Base-by-base conservation (phyloP, 495 filamentous ascomycete species). In the Aspergillus carlsbadensis region DNA sequence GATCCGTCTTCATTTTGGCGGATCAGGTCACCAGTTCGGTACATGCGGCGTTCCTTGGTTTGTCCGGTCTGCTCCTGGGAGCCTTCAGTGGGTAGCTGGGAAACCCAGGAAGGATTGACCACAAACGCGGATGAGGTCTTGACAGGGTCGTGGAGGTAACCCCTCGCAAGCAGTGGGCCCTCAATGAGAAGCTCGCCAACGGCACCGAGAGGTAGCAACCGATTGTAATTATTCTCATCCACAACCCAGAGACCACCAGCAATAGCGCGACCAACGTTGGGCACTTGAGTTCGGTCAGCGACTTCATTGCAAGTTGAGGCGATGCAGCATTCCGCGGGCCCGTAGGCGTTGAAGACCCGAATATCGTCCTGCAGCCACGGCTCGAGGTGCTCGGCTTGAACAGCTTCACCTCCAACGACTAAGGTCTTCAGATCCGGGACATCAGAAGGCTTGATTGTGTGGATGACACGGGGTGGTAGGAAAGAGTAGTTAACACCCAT, bases 11-110 rank as follows among this genome's bases (percentile, higher is more conserved):
- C 44, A 2, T 39, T 43, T 40, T 84, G 82, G 14, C 67, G 67
- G 0, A 83, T 81, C 0, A 84, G 62, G 64, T 85, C 82, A 5
- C 83, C 82, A 1, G 82, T 84, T 59, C 80, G 82, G 57, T 87
- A 87, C n/a, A 85, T 54, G n/a, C 56, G 56, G 2, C 56, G 53
- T 0, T 56, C 42, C 2, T 45, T 20, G 17, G 17, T 20, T 18
- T 3, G 14, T 14, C 21, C 29, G 2, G 3, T 5, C 8, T 2
- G 8, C 2, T 37, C 34, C 3, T 8, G 4, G 7, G 0, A 7
- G 10, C 35, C 10, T 1, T 15, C 14, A 5, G n/a, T 15, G n/a
- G 33, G 22, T 10, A 41, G 48, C 44, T 22, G 33, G 10, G 44
- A 41, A 2, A 39, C 18, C 53, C 53, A 56, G n/a, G 53, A n/a